Conservation (phyloP, 2,329 filamentous ascomycete species). For the Trichoderma koningii region DNA sequence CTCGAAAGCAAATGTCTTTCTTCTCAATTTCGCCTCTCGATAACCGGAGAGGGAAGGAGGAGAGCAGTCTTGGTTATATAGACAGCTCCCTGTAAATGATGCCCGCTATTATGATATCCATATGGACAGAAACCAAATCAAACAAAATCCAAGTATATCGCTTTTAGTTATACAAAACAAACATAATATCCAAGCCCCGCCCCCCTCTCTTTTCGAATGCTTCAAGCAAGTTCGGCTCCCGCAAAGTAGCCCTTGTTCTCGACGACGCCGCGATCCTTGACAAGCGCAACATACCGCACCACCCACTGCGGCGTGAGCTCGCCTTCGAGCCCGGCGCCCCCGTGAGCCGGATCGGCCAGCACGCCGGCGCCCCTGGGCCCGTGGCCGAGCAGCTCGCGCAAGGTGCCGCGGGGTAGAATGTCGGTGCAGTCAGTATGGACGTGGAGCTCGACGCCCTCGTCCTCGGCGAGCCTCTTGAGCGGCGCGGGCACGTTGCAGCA, state of each 20-base stretch:
- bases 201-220: not conserved
- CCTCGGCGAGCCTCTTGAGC: slow-evolving; percentile 79
- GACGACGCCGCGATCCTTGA: slow-evolving; percentile 89
- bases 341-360: slow-evolving; percentile 61
- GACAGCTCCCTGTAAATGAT: slow-evolving; percentile 31
- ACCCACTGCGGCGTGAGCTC: slow-evolving; percentile 91
- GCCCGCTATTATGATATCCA: slow-evolving; percentile 39
- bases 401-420: slow-evolving; percentile 81
- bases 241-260: slow-evolving; percentile 99
- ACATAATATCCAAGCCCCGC: not conserved
- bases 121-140: slow-evolving; percentile 25
- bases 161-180: slow-evolving; percentile 11
- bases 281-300: slow-evolving; percentile 94
- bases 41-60: not conserved
- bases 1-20: not conserved
- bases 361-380: slow-evolving; percentile 73
- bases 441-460: slow-evolving; percentile 79
- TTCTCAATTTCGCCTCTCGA: not conserved
- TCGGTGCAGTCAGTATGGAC: slow-evolving; percentile 95
- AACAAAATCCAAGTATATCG: slow-evolving; percentile 18
- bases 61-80: slow-evolving; percentile 7
- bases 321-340: slow-evolving; percentile 64
- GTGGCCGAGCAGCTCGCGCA: slow-evolving; percentile 78
- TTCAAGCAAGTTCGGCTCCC: slow-evolving; percentile 63
- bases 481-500: slow-evolving; percentile 95